Percentiles rank a stretch among this genome's conserved stretches.
These are phyloP conservation scores for Hyphopichia wangnamkhiaoensis DNA, from an alignment of 1,139 yeast genomes.

Conservation along the genomic window DNA sequence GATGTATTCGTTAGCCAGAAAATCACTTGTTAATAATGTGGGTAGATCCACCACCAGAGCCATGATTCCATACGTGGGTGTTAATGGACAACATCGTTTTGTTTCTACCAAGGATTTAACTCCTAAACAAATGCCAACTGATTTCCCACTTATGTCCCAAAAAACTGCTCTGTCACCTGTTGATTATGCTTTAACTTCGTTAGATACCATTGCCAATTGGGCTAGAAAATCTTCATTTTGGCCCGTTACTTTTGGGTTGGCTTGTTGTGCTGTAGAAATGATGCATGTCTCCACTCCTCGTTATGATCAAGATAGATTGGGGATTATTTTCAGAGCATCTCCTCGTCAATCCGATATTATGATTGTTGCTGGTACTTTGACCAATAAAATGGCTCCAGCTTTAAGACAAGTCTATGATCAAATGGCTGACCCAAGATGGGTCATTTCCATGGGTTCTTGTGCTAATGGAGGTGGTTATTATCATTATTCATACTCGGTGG, in stretches of 20 bases:
- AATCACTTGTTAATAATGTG: slow-evolving; percentile 19
- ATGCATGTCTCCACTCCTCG: slow-evolving; percentile 93
- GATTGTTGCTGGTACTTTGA: slow-evolving; percentile 91
- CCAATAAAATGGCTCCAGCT: slow-evolving; percentile 94
- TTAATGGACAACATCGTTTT: slow-evolving; percentile 21
- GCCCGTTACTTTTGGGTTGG: slow-evolving; percentile 92
- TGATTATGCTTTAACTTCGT: slow-evolving; percentile 83
- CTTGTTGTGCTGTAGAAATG: slow-evolving; percentile 95
- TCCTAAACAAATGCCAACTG: slow-evolving; percentile 44
- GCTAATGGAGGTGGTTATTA: slow-evolving; percentile 95
- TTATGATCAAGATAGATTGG: slow-evolving; percentile 91
- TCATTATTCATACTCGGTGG: slow-evolving; percentile 87
- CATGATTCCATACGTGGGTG: slow-evolving; percentile 10
- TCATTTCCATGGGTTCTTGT: slow-evolving; percentile 91
- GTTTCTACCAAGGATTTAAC: slow-evolving; percentile 47
- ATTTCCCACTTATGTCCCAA: slow-evolving; percentile 48
- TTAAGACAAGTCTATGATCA: slow-evolving; percentile 91
- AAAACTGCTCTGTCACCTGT: slow-evolving; percentile 52
- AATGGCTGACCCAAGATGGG: slow-evolving; percentile 93
- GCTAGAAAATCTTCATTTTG: slow-evolving; percentile 90
- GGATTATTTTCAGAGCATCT: slow-evolving; percentile 91
- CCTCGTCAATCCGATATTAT: slow-evolving; percentile 93
- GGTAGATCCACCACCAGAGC: slow-evolving; percentile 17
- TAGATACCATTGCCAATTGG: slow-evolving; percentile 87
- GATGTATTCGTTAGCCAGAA: slow-evolving; percentile 31